A percentile compares a stretch with the other conserved stretches of the same genome.
These are phyloP conservation scores for Phallus indusiatus DNA, from an alignment of 768 basidiomycete species.

Conservation along the genomic window DNA sequence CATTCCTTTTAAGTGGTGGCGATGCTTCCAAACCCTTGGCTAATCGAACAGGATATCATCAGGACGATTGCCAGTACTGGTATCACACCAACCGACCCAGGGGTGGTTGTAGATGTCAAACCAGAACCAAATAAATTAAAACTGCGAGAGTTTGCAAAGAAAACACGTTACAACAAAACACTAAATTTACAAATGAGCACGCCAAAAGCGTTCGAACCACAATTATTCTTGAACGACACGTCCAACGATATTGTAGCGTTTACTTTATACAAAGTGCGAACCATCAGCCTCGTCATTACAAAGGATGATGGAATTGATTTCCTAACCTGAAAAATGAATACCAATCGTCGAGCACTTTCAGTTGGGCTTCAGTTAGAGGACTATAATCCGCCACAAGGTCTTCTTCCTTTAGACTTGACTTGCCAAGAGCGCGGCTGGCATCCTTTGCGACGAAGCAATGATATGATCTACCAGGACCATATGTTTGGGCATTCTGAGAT, in stretches of 20 bases:
- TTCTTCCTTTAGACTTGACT: conserved; percentile 77
- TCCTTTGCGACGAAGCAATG: conserved; percentile 91
- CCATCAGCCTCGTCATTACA: neutral
- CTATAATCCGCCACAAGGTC: conserved; percentile 88
- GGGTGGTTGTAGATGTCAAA: too few relatives aligned
- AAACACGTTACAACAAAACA: too few relatives aligned
- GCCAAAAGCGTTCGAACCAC: too few relatives aligned
- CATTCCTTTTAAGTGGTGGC: too few relatives aligned
- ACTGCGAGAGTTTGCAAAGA: too few relatives aligned
- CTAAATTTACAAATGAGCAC: too few relatives aligned
- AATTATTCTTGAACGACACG: conserved; percentile 32
- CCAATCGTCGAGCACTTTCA: conserved; percentile 84
- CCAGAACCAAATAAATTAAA: too few relatives aligned
- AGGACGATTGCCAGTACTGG: too few relatives aligned
- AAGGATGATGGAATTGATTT: conserved; percentile 2
- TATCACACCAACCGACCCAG: too few relatives aligned
- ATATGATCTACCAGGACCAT: conserved; percentile 74
- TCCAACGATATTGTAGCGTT: conserved; percentile 85
- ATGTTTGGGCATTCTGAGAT: conserved; percentile 73
- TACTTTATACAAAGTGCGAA: conserved; percentile 32
- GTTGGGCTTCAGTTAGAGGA: conserved; percentile 56
- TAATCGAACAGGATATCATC: too few relatives aligned
- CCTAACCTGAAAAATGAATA: conserved; percentile 78
- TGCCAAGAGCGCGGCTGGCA: conserved; percentile 79
- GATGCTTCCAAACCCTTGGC: too few relatives aligned